Percentiles rank a stretch among this genome's conserved stretches.
Conservation (phyloP, 257 asterid genomes). For the Primulina huaijiensis region DNA sequence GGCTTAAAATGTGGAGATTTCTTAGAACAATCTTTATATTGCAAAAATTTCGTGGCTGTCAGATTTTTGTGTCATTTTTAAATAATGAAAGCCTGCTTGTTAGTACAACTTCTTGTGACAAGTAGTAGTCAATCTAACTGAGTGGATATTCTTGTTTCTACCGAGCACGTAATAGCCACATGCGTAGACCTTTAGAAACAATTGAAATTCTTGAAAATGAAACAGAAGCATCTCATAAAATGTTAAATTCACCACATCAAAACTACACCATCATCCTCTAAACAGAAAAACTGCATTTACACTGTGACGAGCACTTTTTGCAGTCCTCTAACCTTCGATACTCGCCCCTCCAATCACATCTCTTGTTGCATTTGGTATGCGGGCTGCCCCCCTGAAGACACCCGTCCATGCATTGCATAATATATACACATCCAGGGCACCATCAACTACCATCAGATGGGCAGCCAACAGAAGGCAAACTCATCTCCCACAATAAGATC, state of each 20-base stretch:
- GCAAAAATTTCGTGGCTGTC: background rate
- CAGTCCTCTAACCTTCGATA: constrained; percentile 65
- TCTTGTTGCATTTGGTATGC: constrained; percentile 50
- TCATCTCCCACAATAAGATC: constrained; percentile 25
- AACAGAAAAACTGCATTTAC: constrained; percentile 63
- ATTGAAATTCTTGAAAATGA: background rate
- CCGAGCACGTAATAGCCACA: background rate
- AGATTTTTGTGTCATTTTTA: constrained; percentile 12
- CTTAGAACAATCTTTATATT: constrained; percentile 3
- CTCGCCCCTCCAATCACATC: constrained; percentile 60
- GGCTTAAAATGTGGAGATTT: background rate
- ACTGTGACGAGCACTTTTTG: constrained; percentile 57
- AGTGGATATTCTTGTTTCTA: background rate
- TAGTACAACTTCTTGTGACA: background rate
- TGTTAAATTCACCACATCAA: background rate
- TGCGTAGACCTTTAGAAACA: background rate
- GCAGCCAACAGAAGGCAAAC: constrained; percentile 40
- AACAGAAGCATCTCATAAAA: constrained; percentile 12
- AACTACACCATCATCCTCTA: constrained; percentile 5
- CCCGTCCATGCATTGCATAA: constrained; percentile 67
- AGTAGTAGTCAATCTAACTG: background rate
- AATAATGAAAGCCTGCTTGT: background rate
- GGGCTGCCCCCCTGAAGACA: constrained; percentile 67
- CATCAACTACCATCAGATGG: constrained; percentile 45
- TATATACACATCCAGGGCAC: constrained; percentile 66